A percentile compares a stretch with the other conserved stretches of the same genome.
phyloP scores from a whole-genome alignment of 768 basidiomycete genomes.

The Exidia glandulosa region DNA sequence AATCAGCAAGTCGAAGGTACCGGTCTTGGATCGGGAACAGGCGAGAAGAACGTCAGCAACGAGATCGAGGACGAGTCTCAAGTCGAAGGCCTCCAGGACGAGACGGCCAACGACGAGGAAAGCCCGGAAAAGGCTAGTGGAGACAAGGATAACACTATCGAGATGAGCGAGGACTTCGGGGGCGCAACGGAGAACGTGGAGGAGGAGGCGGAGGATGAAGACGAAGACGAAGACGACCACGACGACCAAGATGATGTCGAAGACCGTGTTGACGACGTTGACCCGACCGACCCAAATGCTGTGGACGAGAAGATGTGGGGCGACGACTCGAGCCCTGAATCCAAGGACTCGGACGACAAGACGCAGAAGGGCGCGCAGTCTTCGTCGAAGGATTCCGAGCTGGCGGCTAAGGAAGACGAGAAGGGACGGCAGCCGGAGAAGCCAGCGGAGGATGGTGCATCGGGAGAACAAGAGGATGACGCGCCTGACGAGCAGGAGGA shows the following conservation, averaged over 20 bases:
- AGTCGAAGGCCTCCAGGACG: slow-evolving; percentile 81
- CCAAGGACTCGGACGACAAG: slow-evolving; percentile 42
- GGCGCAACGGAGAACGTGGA: slow-evolving; percentile 78
- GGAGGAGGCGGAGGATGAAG: slow-evolving; percentile 32
- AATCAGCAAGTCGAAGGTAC: slow-evolving; percentile 49
- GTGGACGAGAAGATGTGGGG: slow-evolving; percentile 98
- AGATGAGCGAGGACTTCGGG: slow-evolving; percentile 86
- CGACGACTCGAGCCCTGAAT: slow-evolving; percentile 55
- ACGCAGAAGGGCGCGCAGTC: slow-evolving; percentile 46
- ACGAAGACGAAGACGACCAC: slow-evolving; percentile 38
- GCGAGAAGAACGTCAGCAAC: slow-evolving; percentile 79
- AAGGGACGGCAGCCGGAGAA: slow-evolving; percentile 22
- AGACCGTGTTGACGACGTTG: slow-evolving; percentile 74
- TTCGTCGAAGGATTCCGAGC: slow-evolving; percentile 44
- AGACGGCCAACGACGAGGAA: slow-evolving; percentile 34
- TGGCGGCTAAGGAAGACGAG: slow-evolving; percentile 73
- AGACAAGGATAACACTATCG: slow-evolving; percentile 68
- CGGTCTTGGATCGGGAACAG: slow-evolving; percentile 82
- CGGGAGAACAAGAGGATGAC: slow-evolving; percentile 14
- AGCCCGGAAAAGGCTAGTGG: slow-evolving; percentile 30
- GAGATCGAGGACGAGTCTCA: slow-evolving; percentile 96
- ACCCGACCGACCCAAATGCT: slow-evolving; percentile 68
- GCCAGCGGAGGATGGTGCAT: slow-evolving; percentile 14
- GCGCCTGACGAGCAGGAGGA: slow-evolving; percentile 18
- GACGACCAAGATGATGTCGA: slow-evolving; percentile 59